Evolutionary conservation across 805 yeast species (phyloP).

Genomic region (Saccharomycopsis sp.): DNA sequence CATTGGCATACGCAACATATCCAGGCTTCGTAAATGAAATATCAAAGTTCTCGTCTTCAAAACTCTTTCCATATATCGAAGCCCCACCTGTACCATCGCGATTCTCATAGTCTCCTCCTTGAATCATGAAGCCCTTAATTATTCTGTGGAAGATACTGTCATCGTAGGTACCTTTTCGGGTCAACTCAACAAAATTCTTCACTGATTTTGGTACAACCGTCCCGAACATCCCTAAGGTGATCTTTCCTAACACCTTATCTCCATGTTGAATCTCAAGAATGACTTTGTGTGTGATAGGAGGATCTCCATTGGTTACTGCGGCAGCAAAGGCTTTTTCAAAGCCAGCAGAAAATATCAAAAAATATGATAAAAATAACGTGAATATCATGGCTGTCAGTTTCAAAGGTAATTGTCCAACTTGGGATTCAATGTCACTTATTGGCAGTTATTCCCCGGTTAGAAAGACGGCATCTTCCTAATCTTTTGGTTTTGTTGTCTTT

Average conservation of each 20-base stretch:
- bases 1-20: conserved; percentile 65
- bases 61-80: conserved; percentile 68
- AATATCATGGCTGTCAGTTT: no score
- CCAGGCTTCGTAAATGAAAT: conserved; percentile 65
- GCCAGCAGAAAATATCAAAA: neutral
- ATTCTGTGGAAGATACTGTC: conserved; percentile 68
- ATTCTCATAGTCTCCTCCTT: conserved; percentile 80
- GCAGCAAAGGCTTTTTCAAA: neutral
- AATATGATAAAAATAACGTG: neutral
- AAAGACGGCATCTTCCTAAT: no score
- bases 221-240: conserved; percentile 61
- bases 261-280: conserved; percentile 34
- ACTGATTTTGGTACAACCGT: conserved; percentile 58
- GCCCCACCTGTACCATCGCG: conserved; percentile 68
- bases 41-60: conserved; percentile 72
- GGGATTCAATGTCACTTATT: no score
- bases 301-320: conserved; percentile 33
- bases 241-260: conserved; percentile 32
- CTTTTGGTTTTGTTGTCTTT: no score
- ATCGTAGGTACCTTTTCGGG: conserved; percentile 44
- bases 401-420: no score
- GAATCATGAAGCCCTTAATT: conserved; percentile 68
- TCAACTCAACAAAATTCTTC: conserved; percentile 48
- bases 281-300: conserved; percentile 42
- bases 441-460: no score